Evolutionary conservation across 2,329 filamentous ascomycete genomes (phyloP), one percentile per base, ranked within the genome.

Genomic region (Hypoxylon sp.): DNA sequence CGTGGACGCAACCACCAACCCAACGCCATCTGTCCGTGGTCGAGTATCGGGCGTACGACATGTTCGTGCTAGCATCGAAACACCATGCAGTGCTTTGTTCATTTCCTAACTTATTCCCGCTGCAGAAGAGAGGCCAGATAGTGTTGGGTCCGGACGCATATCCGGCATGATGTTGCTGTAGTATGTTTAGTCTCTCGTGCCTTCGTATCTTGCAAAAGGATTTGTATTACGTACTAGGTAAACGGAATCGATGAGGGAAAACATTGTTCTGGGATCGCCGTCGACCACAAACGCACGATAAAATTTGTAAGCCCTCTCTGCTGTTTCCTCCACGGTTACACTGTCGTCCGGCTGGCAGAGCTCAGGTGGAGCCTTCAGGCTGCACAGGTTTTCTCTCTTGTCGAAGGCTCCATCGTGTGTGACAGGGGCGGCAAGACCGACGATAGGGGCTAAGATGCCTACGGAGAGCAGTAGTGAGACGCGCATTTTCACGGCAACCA

Each of bases 211-310:
- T 3, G 9, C 10, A 37, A 26, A 11, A 29, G 3, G 5, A 35
- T 24, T 48, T 6, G 6, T 33, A n/a, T n/a, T 14, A 65, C 77
- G 71, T 51, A 81, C 80, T 55, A 75, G 75, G 58, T 81, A 81
- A 0, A 70, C 70, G 2, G 75, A 76, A 58, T 82, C 80, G 19
- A 82, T 82, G 39, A 80, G 72, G 2, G 80, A 81, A 63, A 82
- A 82, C 80, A 82, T 82, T 33, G 72, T 80, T 59, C 75, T 72
- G 0, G 80, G 79, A 52, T 81, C 78, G 2, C 80, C 80, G 51
- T 82, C 80, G 3, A 80, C 78, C 3, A 82, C 78, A 55, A 82
- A 82, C 1, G 80, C 78, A 24, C 80, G 78, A 59, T 82, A 82
- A 74, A 82, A 82, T 51, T 80, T 70, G 73, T 82, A 82, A 2